phyloP scores from a whole-genome alignment of 306 rosid genomes.

The Myrica gale region DNA sequence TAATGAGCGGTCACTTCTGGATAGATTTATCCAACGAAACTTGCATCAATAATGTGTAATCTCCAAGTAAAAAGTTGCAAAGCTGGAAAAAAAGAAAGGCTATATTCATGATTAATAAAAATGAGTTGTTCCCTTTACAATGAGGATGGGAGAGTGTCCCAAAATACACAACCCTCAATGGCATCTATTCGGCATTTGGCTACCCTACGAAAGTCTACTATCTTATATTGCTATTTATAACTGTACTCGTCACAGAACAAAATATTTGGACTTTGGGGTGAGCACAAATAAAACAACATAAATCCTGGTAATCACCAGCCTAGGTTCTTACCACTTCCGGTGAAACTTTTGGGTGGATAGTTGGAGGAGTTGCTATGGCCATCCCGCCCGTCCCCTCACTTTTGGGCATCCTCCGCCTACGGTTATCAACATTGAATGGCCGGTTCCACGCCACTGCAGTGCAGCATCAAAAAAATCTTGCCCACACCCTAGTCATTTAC shows the following conservation, averaged over 20 bases:
- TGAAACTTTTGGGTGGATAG: no score
- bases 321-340: background rate
- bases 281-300: background rate
- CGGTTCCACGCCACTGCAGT: background rate
- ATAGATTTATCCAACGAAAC: background rate
- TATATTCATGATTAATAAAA: slow-evolving; percentile 20
- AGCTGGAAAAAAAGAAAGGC: background rate
- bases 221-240: slow-evolving; percentile 7
- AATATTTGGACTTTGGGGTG: slow-evolving; percentile 2
- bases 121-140: slow-evolving; percentile 34
- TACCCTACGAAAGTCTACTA: background rate
- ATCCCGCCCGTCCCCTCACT: background rate
- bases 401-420: background rate
- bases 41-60: background rate
- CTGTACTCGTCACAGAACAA: background rate
- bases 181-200: background rate
- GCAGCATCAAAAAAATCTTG: slow-evolving; percentile 4
- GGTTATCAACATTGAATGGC: background rate
- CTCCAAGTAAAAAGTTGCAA: background rate
- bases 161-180: slow-evolving; percentile 39
- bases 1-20: no score
- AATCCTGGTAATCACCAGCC: background rate
- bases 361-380: background rate
- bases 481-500: slow-evolving; percentile 1
- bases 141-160: slow-evolving; percentile 29